phyloP scores from a whole-genome alignment of 306 rosid species.

The Rosa multiflora region DNA sequence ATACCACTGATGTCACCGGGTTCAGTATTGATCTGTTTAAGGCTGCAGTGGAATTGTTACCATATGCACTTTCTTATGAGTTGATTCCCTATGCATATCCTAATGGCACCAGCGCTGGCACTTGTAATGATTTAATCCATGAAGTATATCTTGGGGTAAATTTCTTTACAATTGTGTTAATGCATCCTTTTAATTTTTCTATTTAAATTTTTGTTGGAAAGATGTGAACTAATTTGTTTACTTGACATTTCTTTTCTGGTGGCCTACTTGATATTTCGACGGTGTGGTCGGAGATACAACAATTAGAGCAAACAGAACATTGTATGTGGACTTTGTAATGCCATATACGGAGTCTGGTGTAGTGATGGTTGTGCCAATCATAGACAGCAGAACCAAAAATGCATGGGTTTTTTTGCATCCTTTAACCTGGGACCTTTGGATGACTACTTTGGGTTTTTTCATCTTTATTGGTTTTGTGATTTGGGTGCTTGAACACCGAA shows the following conservation, averaged over 20 bases:
- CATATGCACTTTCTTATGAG: background rate
- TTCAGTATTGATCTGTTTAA: slow-evolving; percentile 47
- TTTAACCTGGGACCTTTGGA: slow-evolving; percentile 51
- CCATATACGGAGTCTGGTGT: background rate
- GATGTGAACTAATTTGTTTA: background rate
- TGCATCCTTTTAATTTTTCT: too few relatives aligned
- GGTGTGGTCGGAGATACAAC: slow-evolving; percentile 36
- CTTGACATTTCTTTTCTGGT: background rate
- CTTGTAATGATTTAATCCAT: too few relatives aligned
- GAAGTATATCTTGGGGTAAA: too few relatives aligned
- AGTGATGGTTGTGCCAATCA: background rate
- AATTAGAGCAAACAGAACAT: slow-evolving; percentile 38
- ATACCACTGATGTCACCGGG: slow-evolving; percentile 27
- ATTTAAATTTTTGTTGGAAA: background rate
- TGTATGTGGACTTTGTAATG: slow-evolving; percentile 42
- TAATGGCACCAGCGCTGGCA: too few relatives aligned
- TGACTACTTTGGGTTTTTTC: slow-evolving; percentile 33
- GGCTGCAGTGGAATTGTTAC: slow-evolving; percentile 19
- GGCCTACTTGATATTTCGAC: slow-evolving; percentile 30
- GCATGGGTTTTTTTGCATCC: slow-evolving; percentile 59
- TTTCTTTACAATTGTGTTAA: too few relatives aligned
- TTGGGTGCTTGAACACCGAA: slow-evolving; percentile 54
- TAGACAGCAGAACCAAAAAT: slow-evolving; percentile 21
- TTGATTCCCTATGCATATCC: too few relatives aligned
- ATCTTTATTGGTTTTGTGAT: slow-evolving; percentile 51